A percentile compares a stretch with the other conserved stretches of the same genome.
These are phyloP conservation scores for Buxus sempervirens DNA, from an alignment of 164 flowering plant species.

Conservation along the genomic window DNA sequence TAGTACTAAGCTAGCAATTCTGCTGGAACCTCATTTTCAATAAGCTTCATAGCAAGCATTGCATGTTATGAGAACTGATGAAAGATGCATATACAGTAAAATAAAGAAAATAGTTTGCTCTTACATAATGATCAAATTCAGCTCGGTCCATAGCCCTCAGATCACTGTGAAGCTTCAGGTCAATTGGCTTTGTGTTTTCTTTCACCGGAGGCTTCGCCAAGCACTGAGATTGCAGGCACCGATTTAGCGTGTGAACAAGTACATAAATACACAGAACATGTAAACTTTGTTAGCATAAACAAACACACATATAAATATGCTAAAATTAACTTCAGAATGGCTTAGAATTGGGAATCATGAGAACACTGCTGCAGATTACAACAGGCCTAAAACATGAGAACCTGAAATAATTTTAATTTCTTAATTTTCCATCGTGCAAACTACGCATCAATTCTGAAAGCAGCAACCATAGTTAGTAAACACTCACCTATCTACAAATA, in stretches of 20 bases:
- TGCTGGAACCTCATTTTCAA: neutral
- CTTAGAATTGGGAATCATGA: too few relatives aligned
- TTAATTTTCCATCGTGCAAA: too few relatives aligned
- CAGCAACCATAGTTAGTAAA: too few relatives aligned
- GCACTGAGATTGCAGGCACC: slow-evolving; percentile 36
- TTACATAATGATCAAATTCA: slow-evolving; percentile 83
- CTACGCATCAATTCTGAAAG: too few relatives aligned
- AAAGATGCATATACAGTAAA: neutral
- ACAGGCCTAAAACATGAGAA: too few relatives aligned
- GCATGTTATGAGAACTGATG: neutral
- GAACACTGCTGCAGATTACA: too few relatives aligned
- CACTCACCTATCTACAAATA: too few relatives aligned
- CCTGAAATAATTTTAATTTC: too few relatives aligned
- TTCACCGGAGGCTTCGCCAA: slow-evolving; percentile 81
- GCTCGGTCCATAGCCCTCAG: slow-evolving; percentile 85
- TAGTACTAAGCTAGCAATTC: neutral
- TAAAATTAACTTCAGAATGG: too few relatives aligned
- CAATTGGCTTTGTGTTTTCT: slow-evolving; percentile 67
- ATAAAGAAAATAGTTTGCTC: neutral
- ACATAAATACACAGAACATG: neutral
- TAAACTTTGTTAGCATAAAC: neutral
- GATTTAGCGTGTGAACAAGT: neutral
- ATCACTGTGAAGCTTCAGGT: slow-evolving; percentile 74
- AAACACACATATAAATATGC: neutral
- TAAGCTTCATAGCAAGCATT: neutral